Percentiles rank a stretch among this genome's conserved stretches.
Conservation (phyloP, 306 rosid species). For the Cicer arietinum region DNA sequence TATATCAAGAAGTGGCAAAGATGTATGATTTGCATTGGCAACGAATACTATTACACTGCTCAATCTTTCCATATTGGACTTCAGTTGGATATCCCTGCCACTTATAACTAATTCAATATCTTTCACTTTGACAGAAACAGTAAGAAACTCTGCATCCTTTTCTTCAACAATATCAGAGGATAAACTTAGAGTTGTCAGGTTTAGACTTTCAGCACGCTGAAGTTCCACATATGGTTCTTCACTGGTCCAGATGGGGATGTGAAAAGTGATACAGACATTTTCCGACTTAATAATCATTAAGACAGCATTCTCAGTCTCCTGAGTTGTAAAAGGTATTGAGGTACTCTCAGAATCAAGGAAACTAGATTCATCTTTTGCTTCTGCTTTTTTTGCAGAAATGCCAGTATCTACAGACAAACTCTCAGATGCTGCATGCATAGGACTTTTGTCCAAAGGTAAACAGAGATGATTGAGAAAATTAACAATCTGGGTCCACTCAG, state of each 20-base stretch:
- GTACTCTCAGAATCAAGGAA: slow-evolving; percentile 46
- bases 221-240: slow-evolving; percentile 51
- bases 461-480: slow-evolving; percentile 52
- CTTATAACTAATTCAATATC: slow-evolving; percentile 55
- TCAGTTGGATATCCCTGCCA: slow-evolving; percentile 51
- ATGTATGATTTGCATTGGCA: slow-evolving; percentile 56
- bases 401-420: slow-evolving; percentile 42
- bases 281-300: slow-evolving; percentile 55
- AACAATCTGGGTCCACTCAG: slow-evolving; percentile 70
- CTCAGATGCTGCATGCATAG: slow-evolving; percentile 38
- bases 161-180: slow-evolving; percentile 52
- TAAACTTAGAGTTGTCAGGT: slow-evolving; percentile 43
- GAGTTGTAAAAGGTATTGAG: slow-evolving; percentile 46
- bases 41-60: slow-evolving; percentile 56
- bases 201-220: slow-evolving; percentile 50
- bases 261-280: slow-evolving; percentile 57
- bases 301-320: slow-evolving; percentile 49
- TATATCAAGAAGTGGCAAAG: slow-evolving; percentile 78
- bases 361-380: slow-evolving; percentile 40
- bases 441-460: slow-evolving; percentile 47
- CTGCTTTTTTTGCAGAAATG: slow-evolving; percentile 39
- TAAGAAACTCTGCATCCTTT: slow-evolving; percentile 53
- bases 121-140: slow-evolving; percentile 57
- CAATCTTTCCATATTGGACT: slow-evolving; percentile 65
- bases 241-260: slow-evolving; percentile 65